Evolutionary conservation across 495 filamentous ascomycete species (phyloP).

Genomic region (Acidiella bohemica): DNA sequence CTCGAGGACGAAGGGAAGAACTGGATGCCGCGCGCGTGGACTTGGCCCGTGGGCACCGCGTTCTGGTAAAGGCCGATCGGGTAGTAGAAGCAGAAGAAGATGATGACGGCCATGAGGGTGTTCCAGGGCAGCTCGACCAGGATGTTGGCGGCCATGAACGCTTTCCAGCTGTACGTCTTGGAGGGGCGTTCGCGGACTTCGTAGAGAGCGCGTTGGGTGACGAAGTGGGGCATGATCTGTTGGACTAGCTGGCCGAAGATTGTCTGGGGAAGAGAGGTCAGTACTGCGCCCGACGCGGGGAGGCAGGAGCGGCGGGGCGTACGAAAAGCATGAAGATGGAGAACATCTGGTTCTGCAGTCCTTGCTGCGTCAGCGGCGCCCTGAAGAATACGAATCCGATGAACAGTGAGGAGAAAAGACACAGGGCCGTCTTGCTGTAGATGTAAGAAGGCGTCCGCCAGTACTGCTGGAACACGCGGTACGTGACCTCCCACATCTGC

Average conservation of each 20-base stretch:
- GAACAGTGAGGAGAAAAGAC: slow-evolving; percentile 34
- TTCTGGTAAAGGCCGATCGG: slow-evolving; percentile 32
- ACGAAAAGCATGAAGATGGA: slow-evolving; percentile 51
- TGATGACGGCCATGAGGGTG: slow-evolving; percentile 35
- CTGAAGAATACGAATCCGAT: slow-evolving; percentile 41
- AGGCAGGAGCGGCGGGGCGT: no score
- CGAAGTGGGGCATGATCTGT: slow-evolving; percentile 41
- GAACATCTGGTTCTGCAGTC: slow-evolving; percentile 50
- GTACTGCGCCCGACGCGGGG: no score
- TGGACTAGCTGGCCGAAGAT: slow-evolving; percentile 44
- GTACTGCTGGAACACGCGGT: slow-evolving; percentile 27
- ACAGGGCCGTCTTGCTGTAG: slow-evolving; percentile 32
- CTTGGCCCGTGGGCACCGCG: slow-evolving; percentile 42
- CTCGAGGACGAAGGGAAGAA: slow-evolving; percentile 31
- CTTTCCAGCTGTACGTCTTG: slow-evolving; percentile 44
- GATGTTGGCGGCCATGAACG: slow-evolving; percentile 40
- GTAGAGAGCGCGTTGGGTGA: slow-evolving; percentile 41
- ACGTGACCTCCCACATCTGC: slow-evolving; percentile 28
- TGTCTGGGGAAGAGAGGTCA: no score
- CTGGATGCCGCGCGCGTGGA: slow-evolving; percentile 47
- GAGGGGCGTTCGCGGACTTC: slow-evolving; percentile 42
- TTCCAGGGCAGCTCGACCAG: slow-evolving; percentile 42
- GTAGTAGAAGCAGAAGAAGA: slow-evolving; percentile 43
- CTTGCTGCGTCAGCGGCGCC: slow-evolving; percentile 16
- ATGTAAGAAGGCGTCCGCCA: slow-evolving; percentile 32